Conservation (phyloP, 2,329 filamentous ascomycete species). For the Dryadomyces quercus-mongolicae region DNA sequence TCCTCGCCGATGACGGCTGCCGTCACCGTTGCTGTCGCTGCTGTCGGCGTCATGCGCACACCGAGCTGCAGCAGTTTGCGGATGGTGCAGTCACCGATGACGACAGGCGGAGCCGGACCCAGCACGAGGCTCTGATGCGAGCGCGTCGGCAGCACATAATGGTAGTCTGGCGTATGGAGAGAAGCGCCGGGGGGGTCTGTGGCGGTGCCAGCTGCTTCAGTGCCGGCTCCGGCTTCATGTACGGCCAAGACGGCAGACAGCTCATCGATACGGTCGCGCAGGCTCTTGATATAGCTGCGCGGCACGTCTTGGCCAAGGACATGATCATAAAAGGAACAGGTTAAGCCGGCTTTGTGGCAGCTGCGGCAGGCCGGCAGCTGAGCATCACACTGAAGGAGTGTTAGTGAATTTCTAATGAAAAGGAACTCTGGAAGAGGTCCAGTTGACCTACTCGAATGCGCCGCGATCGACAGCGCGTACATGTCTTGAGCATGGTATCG, state of each 20-base stretch:
- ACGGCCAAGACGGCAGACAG: neutral
- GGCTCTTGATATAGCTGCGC: slow-evolving; percentile 4
- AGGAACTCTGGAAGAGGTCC: too few species aligned
- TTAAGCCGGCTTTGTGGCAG: slow-evolving; percentile 1
- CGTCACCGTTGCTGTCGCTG: neutral
- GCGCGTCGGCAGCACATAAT: neutral
- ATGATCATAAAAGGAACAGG: slow-evolving; percentile 2
- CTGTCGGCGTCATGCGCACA: neutral
- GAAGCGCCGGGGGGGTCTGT: neutral
- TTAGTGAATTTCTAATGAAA: too few species aligned
- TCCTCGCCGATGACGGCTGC: neutral
- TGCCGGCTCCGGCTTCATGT: neutral
- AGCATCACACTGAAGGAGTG: neutral
- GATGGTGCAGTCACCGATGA: slow-evolving; percentile 1
- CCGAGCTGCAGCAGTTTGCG: slow-evolving; percentile 2
- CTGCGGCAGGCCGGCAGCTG: slow-evolving; percentile 2
- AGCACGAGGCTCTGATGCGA: neutral
- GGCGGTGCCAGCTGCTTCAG: neutral
- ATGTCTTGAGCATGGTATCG: neutral
- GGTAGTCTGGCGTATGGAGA: too few species aligned
- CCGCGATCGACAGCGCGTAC: slow-evolving; percentile 1
- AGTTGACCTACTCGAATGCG: slow-evolving; percentile 1
- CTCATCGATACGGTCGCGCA: neutral
- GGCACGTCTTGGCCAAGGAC: neutral
- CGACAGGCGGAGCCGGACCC: neutral